These are phyloP conservation scores for Penicillium goetzii DNA, from an alignment of 495 filamentous ascomycete genomes.

Conservation along the genomic window DNA sequence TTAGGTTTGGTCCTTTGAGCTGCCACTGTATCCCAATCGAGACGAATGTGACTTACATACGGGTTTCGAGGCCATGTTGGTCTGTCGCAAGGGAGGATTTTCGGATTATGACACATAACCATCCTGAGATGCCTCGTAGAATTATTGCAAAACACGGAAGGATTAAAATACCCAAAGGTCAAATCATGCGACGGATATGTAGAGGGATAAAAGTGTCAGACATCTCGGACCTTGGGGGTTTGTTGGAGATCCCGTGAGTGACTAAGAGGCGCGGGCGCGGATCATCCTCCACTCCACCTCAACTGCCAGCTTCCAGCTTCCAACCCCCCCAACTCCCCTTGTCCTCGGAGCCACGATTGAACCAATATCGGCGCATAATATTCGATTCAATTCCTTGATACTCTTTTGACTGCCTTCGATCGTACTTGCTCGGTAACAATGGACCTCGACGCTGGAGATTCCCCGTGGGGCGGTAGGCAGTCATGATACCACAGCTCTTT, in stretches of 20 bases:
- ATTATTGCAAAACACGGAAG: not conserved
- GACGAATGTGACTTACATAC: slow-evolving; percentile 29
- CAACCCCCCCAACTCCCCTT: slow-evolving; percentile 20
- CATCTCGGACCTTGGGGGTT: not conserved
- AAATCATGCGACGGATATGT: not conserved
- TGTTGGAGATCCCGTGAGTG: slow-evolving; percentile 32
- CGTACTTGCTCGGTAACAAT: slow-evolving; percentile 37
- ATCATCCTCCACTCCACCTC: slow-evolving; percentile 39
- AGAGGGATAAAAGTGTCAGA: not conserved
- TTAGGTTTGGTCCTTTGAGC: no score
- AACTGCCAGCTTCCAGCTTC: slow-evolving; percentile 32
- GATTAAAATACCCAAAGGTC: not conserved
- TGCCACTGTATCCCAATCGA: slow-evolving; percentile 17
- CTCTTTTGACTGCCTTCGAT: slow-evolving; percentile 4
- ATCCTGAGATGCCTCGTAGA: not conserved
- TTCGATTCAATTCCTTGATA: slow-evolving; percentile 14
- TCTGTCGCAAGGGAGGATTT: not conserved
- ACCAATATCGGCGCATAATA: slow-evolving; percentile 9
- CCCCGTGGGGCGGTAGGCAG: slow-evolving; percentile 70
- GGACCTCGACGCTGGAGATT: slow-evolving; percentile 69
- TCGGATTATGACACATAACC: not conserved
- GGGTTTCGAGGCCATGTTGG: not conserved
- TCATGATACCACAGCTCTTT: slow-evolving; percentile 41
- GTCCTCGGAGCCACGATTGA: slow-evolving; percentile 18
- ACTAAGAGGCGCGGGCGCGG: slow-evolving; percentile 37